Evolutionary conservation across 768 basidiomycete genomes (phyloP).

Genomic region (Serendipita indica): DNA sequence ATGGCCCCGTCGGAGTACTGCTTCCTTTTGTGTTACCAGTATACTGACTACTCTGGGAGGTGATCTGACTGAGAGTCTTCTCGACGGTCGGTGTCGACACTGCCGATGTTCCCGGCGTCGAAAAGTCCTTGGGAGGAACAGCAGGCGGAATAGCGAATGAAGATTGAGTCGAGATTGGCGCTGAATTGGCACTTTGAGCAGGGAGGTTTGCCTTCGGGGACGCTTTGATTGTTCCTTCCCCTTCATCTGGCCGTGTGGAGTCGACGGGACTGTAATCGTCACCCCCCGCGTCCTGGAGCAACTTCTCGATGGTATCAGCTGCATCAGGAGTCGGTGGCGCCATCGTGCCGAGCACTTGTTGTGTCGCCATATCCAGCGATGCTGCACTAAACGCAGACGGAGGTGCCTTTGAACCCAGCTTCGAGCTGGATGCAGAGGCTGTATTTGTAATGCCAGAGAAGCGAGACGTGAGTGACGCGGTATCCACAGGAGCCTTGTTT

Average conservation of each 20-base stretch:
- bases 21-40: neutral
- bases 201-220: neutral
- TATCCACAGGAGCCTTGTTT: slow-evolving; percentile 32
- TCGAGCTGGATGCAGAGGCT: slow-evolving; percentile 16
- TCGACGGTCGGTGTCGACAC: neutral
- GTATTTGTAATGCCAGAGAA: slow-evolving; percentile 12
- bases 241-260: slow-evolving; percentile 34
- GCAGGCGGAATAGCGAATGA: neutral
- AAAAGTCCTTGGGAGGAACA: slow-evolving; percentile 11
- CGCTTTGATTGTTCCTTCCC: slow-evolving; percentile 6
- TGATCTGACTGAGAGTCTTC: neutral
- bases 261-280: neutral
- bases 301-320: neutral
- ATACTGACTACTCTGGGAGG: neutral
- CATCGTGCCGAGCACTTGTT: slow-evolving; percentile 12
- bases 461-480: neutral
- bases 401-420: slow-evolving; percentile 13
- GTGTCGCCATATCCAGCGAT: slow-evolving; percentile 15
- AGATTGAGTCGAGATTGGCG: neutral
- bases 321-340: slow-evolving; percentile 21
- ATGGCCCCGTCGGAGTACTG: slow-evolving; percentile 14
- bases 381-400: slow-evolving; percentile 9
- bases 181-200: neutral
- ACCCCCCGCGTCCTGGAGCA: neutral
- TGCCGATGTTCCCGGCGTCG: neutral